phyloP scores from a whole-genome alignment of 2,329 filamentous ascomycete species.

The Pseudocercospora pini-densiflorae region DNA sequence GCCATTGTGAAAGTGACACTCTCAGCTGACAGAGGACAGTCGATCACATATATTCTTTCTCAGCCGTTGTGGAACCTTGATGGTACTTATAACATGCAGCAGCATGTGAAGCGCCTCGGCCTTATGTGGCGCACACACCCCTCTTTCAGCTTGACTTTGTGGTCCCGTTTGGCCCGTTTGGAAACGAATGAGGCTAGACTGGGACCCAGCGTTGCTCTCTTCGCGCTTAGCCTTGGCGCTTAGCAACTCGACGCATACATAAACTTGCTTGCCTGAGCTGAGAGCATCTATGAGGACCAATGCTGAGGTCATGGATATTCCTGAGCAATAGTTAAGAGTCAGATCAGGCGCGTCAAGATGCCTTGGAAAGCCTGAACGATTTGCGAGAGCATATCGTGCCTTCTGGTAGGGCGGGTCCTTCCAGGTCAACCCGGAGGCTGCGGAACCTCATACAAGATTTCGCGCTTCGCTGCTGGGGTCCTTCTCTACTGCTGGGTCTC shows the following conservation, averaged over 20 bases:
- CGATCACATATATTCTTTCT: neutral
- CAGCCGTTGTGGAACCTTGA: neutral
- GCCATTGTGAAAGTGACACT: neutral
- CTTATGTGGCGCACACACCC: neutral
- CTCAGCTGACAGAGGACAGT: neutral
- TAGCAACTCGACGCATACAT: neutral
- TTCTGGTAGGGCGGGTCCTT: too few species aligned
- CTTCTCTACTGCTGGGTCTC: neutral
- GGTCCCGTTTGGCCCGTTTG: neutral
- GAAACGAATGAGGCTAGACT: neutral
- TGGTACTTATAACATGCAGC: neutral
- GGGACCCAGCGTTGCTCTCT: neutral
- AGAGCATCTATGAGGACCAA: neutral
- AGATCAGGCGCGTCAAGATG: too few species aligned
- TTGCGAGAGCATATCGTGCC: too few species aligned
- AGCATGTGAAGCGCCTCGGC: slow-evolving; percentile 2
- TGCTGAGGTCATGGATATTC: neutral
- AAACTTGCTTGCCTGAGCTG: neutral
- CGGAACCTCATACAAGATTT: too few species aligned
- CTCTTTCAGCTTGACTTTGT: neutral
- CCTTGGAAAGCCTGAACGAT: too few species aligned
- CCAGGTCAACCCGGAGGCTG: too few species aligned
- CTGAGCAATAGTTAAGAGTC: too few species aligned
- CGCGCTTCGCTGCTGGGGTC: too few species aligned
- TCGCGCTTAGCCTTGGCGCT: neutral